phyloP scores from a whole-genome alignment of 2,329 filamentous ascomycete genomes.

The Paramyrothecium sp. region DNA sequence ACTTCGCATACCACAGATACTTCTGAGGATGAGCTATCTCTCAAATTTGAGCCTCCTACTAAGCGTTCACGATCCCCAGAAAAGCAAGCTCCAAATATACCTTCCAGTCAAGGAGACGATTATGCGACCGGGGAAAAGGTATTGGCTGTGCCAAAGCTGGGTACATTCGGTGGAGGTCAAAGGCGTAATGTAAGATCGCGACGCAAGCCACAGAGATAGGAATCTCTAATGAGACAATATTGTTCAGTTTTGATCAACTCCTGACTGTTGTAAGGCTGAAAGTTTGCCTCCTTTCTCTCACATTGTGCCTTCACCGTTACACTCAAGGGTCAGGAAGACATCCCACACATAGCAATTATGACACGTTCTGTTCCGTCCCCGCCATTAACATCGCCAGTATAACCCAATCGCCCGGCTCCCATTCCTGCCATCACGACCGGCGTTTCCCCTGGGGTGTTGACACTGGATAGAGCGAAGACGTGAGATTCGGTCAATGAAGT shows the following conservation, averaged over 20 bases:
- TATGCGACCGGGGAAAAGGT: not conserved
- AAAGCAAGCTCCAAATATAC: not conserved
- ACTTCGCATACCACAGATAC: not conserved
- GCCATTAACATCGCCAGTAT: too few species aligned
- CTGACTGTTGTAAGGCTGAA: not conserved
- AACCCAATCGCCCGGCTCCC: too few species aligned
- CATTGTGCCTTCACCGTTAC: too few species aligned
- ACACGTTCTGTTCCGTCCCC: too few species aligned
- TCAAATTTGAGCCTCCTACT: not conserved
- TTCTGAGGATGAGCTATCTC: conserved; percentile 4
- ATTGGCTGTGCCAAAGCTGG: not conserved
- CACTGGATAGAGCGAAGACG: too few species aligned
- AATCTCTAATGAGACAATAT: not conserved
- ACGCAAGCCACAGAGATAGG: not conserved
- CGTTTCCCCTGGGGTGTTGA: too few species aligned
- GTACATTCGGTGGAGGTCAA: not conserved
- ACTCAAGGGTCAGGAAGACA: too few species aligned
- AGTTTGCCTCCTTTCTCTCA: not conserved
- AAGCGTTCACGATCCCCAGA: conserved; percentile 2
- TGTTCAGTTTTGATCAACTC: too few species aligned
- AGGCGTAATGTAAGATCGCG: not conserved
- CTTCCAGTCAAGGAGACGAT: not conserved
- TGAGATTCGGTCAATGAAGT: too few species aligned
- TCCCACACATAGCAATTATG: too few species aligned
- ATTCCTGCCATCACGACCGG: too few species aligned